These are phyloP conservation scores for Coemansia sp. DNA, from an alignment of 192 early-diverging fungal genomes.

Conservation along the genomic window DNA sequence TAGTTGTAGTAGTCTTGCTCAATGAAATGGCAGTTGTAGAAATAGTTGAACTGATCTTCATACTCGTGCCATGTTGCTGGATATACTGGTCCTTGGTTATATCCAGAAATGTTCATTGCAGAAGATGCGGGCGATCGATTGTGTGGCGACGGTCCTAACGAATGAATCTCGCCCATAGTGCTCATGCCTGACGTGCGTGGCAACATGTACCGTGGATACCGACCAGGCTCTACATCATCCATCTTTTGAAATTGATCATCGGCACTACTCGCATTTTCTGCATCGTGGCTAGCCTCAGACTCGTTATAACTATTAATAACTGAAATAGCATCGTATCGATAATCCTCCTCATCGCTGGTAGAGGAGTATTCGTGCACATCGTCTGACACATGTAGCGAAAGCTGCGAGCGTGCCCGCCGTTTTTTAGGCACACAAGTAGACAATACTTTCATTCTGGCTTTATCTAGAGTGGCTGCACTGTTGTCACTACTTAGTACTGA, in stretches of 20 bases:
- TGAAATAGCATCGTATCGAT: background rate
- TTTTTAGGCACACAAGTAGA: constrained; percentile 6
- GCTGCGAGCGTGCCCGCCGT: constrained; percentile 5
- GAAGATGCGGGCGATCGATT: constrained; percentile 14
- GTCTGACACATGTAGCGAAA: background rate
- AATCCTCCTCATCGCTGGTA: background rate
- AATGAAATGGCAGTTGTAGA: constrained; percentile 54
- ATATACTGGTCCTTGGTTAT: constrained; percentile 27
- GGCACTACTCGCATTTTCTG: background rate
- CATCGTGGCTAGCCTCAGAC: background rate
- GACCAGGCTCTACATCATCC: constrained; percentile 5
- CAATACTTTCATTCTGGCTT: background rate
- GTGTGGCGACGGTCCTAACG: constrained; percentile 20
- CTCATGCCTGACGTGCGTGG: constrained; percentile 47
- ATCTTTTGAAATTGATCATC: background rate
- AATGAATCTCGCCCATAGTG: constrained; percentile 54
- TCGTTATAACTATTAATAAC: background rate
- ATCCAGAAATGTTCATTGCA: constrained; percentile 13
- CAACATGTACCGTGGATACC: constrained; percentile 43
- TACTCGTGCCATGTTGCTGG: constrained; percentile 53
- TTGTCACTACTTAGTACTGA: background rate
- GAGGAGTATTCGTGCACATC: background rate
- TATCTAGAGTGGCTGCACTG: background rate
- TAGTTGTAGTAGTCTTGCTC: constrained; percentile 55
- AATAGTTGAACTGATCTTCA: constrained; percentile 54